Conservation (phyloP, 2,329 filamentous ascomycete species). For the Stachybotrys chartarum region DNA sequence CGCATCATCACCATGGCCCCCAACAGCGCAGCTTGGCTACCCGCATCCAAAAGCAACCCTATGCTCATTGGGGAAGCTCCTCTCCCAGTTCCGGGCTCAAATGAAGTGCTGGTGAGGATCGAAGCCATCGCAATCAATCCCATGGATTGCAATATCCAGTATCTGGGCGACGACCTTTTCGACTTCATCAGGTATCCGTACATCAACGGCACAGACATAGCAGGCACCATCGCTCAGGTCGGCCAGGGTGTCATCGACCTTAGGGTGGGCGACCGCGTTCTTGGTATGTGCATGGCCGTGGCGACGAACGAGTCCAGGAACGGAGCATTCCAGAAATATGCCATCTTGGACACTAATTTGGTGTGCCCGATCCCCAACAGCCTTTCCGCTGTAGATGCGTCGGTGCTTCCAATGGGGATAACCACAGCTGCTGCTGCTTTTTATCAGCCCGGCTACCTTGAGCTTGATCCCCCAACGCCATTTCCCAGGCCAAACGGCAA, state of each 20-base stretch:
- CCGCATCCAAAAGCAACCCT: slow-evolving; percentile 5
- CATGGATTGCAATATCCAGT: not conserved
- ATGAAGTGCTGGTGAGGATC: slow-evolving; percentile 13
- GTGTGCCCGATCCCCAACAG: not conserved
- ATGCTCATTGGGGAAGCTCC: slow-evolving; percentile 14
- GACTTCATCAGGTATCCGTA: not conserved
- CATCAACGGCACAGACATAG: not conserved
- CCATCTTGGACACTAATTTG: not conserved
- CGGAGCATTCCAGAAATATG: not conserved
- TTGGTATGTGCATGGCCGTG: not conserved
- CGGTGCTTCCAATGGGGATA: slow-evolving; percentile 1
- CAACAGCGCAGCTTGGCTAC: slow-evolving; percentile 17
- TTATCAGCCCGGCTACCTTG: slow-evolving; percentile 2
- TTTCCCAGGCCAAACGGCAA: not conserved
- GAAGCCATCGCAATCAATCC: slow-evolving; percentile 5
- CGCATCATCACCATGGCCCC: slow-evolving; percentile 7
- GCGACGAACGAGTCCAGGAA: not conserved
- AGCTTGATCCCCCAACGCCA: slow-evolving; percentile 10
- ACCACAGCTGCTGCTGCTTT: slow-evolving; percentile 3
- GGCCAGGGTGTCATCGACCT: not conserved
- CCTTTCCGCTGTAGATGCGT: slow-evolving; percentile 1
- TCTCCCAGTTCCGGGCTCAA: slow-evolving; percentile 9
- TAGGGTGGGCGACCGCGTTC: not conserved
- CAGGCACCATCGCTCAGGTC: not conserved
- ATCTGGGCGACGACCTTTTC: not conserved